Percentiles rank a stretch among this genome's conserved stretches.
These are phyloP conservation scores for Septoria linicola DNA, from an alignment of 2,329 filamentous ascomycete genomes.

Conservation along the genomic window DNA sequence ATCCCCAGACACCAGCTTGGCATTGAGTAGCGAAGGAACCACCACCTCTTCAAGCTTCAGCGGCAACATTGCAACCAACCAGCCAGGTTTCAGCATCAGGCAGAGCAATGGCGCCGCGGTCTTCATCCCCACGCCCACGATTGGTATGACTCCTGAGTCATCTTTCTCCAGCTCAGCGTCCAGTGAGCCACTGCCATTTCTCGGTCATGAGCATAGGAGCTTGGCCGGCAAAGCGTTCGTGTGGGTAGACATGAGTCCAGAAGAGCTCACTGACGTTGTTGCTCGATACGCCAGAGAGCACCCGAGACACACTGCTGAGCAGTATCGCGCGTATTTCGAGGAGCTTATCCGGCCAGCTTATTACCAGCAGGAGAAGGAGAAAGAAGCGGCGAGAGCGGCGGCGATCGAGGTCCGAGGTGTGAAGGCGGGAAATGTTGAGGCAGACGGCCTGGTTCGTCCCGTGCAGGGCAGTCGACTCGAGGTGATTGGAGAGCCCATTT, in stretches of 20 bases:
- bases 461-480: no score
- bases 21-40: no score
- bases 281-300: constrained; percentile 15
- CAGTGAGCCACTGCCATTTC: background rate
- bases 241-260: constrained; percentile 24
- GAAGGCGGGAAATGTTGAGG: background rate
- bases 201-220: constrained; percentile 23
- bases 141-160: background rate
- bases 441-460: background rate
- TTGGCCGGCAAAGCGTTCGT: constrained; percentile 24
- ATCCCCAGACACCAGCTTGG: background rate
- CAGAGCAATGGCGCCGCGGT: constrained; percentile 9
- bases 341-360: constrained; percentile 25
- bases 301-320: constrained; percentile 18
- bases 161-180: background rate
- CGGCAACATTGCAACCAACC: background rate
- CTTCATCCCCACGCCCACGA: constrained; percentile 6
- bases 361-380: constrained; percentile 15
- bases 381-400: background rate
- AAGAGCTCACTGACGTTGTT: constrained; percentile 19
- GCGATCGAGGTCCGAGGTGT: background rate
- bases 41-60: no score
- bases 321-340: constrained; percentile 30
- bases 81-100: constrained; percentile 12
- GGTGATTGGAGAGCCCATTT: no score